phyloP scores from a whole-genome alignment of 2,329 filamentous ascomycete genomes.

The Ceratocystis variospora region DNA sequence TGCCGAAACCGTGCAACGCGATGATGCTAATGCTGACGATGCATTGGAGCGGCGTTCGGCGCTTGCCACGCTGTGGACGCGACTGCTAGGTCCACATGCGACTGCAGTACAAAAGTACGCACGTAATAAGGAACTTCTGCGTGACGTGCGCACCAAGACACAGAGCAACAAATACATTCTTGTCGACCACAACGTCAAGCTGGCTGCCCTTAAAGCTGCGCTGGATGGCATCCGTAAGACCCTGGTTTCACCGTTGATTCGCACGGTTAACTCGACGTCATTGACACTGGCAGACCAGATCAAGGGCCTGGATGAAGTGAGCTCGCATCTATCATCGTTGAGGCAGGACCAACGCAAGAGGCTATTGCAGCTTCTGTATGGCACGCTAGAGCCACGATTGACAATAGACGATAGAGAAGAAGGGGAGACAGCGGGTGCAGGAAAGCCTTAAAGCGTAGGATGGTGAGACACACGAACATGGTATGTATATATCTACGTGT shows the following conservation, averaged over 20 bases:
- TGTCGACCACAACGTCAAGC: constrained; percentile 71
- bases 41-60: constrained; percentile 55
- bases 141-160: constrained; percentile 66
- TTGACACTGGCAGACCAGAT: constrained; percentile 77
- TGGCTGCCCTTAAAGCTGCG: constrained; percentile 72
- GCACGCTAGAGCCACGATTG: constrained; percentile 28
- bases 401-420: constrained; percentile 25
- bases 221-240: constrained; percentile 74
- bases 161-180: constrained; percentile 77
- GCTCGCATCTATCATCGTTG: constrained; percentile 61
- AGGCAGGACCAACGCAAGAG: constrained; percentile 69
- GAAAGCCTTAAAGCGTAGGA: background rate
- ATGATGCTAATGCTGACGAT: constrained; percentile 67
- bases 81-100: constrained; percentile 64
- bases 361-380: constrained; percentile 67
- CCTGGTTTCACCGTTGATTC: constrained; percentile 69
- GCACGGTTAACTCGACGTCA: constrained; percentile 40
- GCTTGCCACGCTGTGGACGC: constrained; percentile 73
- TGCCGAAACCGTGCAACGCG: constrained; percentile 69
- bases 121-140: constrained; percentile 69
- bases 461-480: too few relatives aligned
- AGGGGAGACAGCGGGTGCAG: background rate
- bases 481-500: too few relatives aligned
- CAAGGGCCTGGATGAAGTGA: constrained; percentile 63
- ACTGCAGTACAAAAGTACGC: constrained; percentile 76